These are phyloP conservation scores for Cytospora mali DNA, from an alignment of 2,329 filamentous ascomycete genomes.

Conservation along the genomic window DNA sequence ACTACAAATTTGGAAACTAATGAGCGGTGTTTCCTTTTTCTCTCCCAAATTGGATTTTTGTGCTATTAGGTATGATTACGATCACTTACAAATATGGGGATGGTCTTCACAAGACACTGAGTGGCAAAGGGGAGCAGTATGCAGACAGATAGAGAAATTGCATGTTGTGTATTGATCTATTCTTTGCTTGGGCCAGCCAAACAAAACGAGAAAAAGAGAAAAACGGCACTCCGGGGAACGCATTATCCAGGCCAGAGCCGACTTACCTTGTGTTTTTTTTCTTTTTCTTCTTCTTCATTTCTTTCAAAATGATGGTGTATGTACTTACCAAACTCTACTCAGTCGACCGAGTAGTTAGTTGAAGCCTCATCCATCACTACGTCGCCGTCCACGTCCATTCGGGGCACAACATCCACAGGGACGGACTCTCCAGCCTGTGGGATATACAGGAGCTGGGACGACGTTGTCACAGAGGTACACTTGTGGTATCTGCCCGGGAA, in stretches of 20 bases:
- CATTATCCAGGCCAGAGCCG: neutral
- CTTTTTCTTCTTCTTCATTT: too few species aligned
- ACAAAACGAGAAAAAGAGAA: neutral
- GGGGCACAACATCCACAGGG: neutral
- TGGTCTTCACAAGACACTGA: neutral
- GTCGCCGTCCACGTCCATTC: neutral
- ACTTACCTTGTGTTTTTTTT: neutral
- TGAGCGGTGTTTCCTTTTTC: neutral
- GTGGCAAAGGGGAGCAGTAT: neutral
- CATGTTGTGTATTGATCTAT: neutral
- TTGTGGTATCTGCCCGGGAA: too few species aligned
- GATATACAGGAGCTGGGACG: too few species aligned
- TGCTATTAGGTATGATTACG: neutral
- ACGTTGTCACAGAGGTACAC: too few species aligned
- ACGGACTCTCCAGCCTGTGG: neutral
- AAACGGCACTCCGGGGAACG: too few species aligned
- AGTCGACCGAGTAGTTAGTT: neutral
- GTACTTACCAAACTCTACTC: neutral
- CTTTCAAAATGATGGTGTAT: too few species aligned
- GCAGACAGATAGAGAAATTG: constrained; percentile 7
- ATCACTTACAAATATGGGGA: neutral
- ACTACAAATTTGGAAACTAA: neutral
- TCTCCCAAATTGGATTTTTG: neutral
- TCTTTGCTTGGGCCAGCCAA: neutral
- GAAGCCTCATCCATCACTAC: neutral